These are phyloP conservation scores for Apiotrichum gracile DNA, from an alignment of 1,284 basidiomycete genomes.

Conservation along the genomic window DNA sequence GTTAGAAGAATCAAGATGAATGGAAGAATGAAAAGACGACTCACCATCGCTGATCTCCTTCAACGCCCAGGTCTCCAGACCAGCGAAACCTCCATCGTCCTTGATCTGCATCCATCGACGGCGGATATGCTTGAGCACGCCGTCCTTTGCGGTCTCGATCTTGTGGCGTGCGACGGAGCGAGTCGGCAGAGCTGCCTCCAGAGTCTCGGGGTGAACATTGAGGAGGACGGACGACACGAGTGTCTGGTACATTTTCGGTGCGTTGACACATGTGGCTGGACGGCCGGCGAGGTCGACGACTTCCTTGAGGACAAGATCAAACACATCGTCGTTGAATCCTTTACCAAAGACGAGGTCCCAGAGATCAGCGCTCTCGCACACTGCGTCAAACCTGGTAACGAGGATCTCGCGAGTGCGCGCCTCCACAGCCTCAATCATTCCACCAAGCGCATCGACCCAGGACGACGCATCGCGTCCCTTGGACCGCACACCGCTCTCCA, in stretches of 20 bases:
- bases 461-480: constrained; percentile 51
- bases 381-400: constrained; percentile 55
- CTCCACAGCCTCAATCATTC: constrained; percentile 59
- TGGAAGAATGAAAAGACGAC: constrained; percentile 29
- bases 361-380: constrained; percentile 65
- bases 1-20: not conserved
- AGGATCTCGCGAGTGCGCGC: constrained; percentile 59
- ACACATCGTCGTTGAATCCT: constrained; percentile 62
- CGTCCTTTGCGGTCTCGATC: constrained; percentile 65
- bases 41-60: constrained; percentile 79
- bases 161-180: constrained; percentile 60
- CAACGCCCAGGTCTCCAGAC: constrained; percentile 73
- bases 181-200: constrained; percentile 57
- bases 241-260: constrained; percentile 65
- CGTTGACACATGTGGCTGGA: constrained; percentile 55
- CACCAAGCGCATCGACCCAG: constrained; percentile 62
- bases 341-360: constrained; percentile 63
- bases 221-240: constrained; percentile 67
- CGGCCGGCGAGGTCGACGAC: constrained; percentile 52
- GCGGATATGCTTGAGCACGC: constrained; percentile 55
- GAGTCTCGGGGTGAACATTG: constrained; percentile 58
- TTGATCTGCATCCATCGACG: constrained; percentile 66
- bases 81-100: constrained; percentile 71
- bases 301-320: constrained; percentile 64
- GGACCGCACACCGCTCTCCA: constrained; percentile 32